Evolutionary conservation across 139 green algal genomes (phyloP).

Genomic region (Chara braunii): DNA sequence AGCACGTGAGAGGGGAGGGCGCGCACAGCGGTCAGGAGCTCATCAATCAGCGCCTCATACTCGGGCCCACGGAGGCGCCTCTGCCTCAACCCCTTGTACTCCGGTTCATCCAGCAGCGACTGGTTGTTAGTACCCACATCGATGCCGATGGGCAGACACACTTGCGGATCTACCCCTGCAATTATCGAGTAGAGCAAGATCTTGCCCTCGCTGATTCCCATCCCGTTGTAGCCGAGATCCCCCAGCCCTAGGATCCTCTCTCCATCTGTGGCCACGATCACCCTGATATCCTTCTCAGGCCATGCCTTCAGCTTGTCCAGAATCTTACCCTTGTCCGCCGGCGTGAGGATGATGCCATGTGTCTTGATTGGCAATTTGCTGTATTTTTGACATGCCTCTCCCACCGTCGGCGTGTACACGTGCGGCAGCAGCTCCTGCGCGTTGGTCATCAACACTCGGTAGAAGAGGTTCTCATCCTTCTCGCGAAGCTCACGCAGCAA

Average conservation of each 20-base stretch:
- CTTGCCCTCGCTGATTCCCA: conserved; percentile 70
- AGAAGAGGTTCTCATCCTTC: conserved; percentile 51
- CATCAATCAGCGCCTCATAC: too few species aligned
- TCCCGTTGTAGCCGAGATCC: conserved; percentile 67
- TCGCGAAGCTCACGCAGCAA: conserved; percentile 45
- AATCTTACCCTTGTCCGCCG: conserved; percentile 71
- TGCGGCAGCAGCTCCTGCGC: conserved; percentile 66
- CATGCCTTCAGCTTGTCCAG: conserved; percentile 65
- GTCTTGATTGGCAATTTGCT: conserved; percentile 43
- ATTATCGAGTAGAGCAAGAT: conserved; percentile 58
- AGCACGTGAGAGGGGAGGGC: conserved; percentile 17
- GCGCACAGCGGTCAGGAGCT: conserved; percentile 31
- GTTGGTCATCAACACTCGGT: conserved; percentile 54
- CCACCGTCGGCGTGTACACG: conserved; percentile 90
- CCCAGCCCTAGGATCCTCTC: conserved; percentile 73
- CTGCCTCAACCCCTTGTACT: conserved; percentile 56
- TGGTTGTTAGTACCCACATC: conserved; percentile 85
- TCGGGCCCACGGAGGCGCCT: neutral
- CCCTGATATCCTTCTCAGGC: conserved; percentile 53
- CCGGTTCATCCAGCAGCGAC: conserved; percentile 58
- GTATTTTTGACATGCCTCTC: conserved; percentile 81
- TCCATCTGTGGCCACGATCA: conserved; percentile 69
- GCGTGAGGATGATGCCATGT: conserved; percentile 52
- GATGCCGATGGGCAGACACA: conserved; percentile 72
- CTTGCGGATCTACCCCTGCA: conserved; percentile 46